phyloP scores from a whole-genome alignment of 768 basidiomycete genomes.

The Suillus ampliporus region DNA sequence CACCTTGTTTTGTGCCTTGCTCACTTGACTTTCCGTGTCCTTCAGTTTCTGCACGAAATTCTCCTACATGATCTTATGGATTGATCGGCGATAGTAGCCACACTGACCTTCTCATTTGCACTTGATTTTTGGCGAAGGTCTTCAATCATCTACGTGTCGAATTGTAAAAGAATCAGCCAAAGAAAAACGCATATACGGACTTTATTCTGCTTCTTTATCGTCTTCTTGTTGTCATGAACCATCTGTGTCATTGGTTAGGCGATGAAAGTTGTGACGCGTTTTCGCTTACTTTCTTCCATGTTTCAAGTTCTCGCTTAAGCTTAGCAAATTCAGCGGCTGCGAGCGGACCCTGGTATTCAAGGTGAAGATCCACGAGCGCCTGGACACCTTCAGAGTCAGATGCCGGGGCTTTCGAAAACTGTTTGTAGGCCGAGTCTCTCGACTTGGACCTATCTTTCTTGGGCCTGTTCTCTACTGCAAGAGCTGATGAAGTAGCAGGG shows the following conservation, averaged over 20 bases:
- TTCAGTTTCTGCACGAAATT: slow-evolving; percentile 44
- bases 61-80: slow-evolving; percentile 7
- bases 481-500: slow-evolving; percentile 16
- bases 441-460: slow-evolving; percentile 45
- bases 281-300: slow-evolving; percentile 49
- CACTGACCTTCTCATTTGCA: slow-evolving; percentile 43
- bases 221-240: slow-evolving; percentile 53
- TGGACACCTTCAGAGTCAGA: slow-evolving; percentile 35
- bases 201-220: slow-evolving; percentile 60
- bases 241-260: slow-evolving; percentile 31
- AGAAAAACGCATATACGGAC: slow-evolving; percentile 35
- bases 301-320: slow-evolving; percentile 62
- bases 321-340: slow-evolving; percentile 56
- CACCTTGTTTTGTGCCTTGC: slow-evolving; percentile 50
- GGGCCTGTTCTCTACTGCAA: slow-evolving; percentile 2
- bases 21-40: slow-evolving; percentile 51
- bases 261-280: background rate
- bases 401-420: slow-evolving; percentile 25
- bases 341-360: slow-evolving; percentile 40
- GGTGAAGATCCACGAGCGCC: slow-evolving; percentile 19
- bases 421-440: slow-evolving; percentile 32
- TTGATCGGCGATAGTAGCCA: background rate
- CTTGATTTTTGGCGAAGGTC: slow-evolving; percentile 53
- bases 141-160: slow-evolving; percentile 51
- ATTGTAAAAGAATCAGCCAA: slow-evolving; percentile 12